Evolutionary conservation across 805 yeast species (phyloP), one percentile per base, ranked within the genome.

Genomic region (Suhomyces sp.): DNA sequence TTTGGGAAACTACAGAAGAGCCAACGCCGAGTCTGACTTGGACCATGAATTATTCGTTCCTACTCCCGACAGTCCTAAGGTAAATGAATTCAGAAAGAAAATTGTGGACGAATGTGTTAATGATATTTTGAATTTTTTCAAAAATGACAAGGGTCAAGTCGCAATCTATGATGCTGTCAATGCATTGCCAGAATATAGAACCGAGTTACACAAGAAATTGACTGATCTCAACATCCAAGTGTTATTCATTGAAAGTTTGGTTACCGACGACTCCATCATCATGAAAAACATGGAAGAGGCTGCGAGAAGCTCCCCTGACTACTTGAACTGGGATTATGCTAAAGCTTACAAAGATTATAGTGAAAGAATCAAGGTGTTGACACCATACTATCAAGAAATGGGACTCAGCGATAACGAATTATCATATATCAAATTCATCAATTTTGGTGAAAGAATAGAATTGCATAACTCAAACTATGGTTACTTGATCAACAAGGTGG

Each of bases 111-210:
- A 76, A 25, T 87, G 95, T 48, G 57, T 84, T 24, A 63, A 63
- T 30, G 97, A 88, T 54, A 79, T 91, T 57, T 54, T 74, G 36
- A 64, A 68, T 16, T 88, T 85, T 51, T 88, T 87, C 58, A 74
- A 76, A 43, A 73, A 74, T 19, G 87, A 81, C 43, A 78, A 77
- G 51, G 98, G 98, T 8, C 98, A 93, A 63, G 87, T 93, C 20
- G 98, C 95, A 4, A 86, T 93, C 15, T 93, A 86, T 60, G 99
- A 93, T 60, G 98, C 98, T 0, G 84, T 93, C 33, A 93, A 93
- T 56, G 95, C 93, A 5, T 65, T 83, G 31, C 77, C 82, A 14
- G 70, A 72, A 33, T 83, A 82, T 46, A 72, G 99, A 47, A 50
- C 69, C 6, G 74, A 72, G 19, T 60, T 91, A 24, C 74, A 74